Conservation (phyloP, 805 yeast genomes). For the Candida corydali region DNA sequence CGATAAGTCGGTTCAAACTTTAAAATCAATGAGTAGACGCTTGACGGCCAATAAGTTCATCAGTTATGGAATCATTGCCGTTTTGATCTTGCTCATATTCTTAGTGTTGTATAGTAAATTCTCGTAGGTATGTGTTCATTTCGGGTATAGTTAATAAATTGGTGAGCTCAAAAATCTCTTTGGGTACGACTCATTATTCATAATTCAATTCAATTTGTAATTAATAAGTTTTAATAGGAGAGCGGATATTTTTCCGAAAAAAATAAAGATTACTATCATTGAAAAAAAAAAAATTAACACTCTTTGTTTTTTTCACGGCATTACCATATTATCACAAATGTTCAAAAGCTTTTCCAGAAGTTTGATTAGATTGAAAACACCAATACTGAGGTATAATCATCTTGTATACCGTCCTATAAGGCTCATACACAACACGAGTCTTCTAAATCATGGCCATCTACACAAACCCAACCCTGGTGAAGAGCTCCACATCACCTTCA, state of each 20-base stretch:
- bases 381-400: too few species aligned
- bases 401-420: constrained; percentile 9
- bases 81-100: constrained; percentile 73
- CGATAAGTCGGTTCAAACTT: constrained; percentile 80
- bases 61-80: constrained; percentile 87
- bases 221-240: constrained; percentile 2
- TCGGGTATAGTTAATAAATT: too few species aligned
- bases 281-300: too few species aligned
- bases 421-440: constrained; percentile 14
- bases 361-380: too few species aligned
- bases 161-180: too few species aligned
- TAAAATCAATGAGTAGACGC: constrained; percentile 88
- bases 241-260: constrained; percentile 2
- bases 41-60: constrained; percentile 87
- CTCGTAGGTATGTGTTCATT: too few species aligned
- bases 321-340: too few species aligned
- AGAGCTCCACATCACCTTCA: constrained; percentile 76
- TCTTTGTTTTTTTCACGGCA: too few species aligned
- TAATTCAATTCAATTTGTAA: too few species aligned
- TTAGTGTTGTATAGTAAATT: constrained; percentile 83
- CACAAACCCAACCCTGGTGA: constrained; percentile 92
- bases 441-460: constrained; percentile 70
- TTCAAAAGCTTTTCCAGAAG: not conserved
- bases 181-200: too few species aligned
- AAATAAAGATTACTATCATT: not conserved